Evolutionary conservation across 2,329 filamentous ascomycete species (phyloP), one percentile per base, ranked within the genome.

Genomic region (Tolypocladium tropicale): DNA sequence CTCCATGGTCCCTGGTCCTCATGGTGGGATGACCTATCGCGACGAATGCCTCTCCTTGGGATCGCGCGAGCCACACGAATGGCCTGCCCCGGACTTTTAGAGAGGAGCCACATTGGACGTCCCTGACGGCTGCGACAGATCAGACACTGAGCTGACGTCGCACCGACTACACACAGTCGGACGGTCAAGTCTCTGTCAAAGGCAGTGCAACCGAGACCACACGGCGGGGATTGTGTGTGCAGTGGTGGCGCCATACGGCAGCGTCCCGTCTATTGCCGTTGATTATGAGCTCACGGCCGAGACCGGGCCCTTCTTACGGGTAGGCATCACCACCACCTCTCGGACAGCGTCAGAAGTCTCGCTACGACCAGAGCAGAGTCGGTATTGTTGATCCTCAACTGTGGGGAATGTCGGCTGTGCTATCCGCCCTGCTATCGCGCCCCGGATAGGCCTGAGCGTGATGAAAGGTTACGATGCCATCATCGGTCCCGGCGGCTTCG

Each of bases 221-320:
- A 32, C 30, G 23, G 33, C 33, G 53, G 39, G 28, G 7, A 41
- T 41, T 21, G 36, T 28, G 54, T 28, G 41, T 34, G 55, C 39
- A 14, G 32, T 39, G 52, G 55, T 57, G 55, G 55, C 53, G 46
- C 55, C 53, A 57, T 54, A 54, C 48, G 37, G 36, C 55, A 49
- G 39, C 37, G 32, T 21, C 48, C 52, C 52, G 36, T 28, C 14
- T 25, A 10, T 32, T 16, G 28, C n/a, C 43, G 30, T 7, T 9
- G 10, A 25, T 18, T 18, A 9, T 16, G 25, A 16, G 7, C 43
- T 48, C 43, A 16, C 23, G 16, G 46, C 23, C 9, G n/a, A 32
- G 46, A 21, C 46, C 46, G n/a, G n/a, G n/a, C n/a, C n/a, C n/a
- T n/a, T n/a, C n/a, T n/a, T n/a, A n/a, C n/a, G n/a, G n/a, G n/a